phyloP scores from a whole-genome alignment of 805 yeast genomes.

The Wickerhamiella alocasiicola region DNA sequence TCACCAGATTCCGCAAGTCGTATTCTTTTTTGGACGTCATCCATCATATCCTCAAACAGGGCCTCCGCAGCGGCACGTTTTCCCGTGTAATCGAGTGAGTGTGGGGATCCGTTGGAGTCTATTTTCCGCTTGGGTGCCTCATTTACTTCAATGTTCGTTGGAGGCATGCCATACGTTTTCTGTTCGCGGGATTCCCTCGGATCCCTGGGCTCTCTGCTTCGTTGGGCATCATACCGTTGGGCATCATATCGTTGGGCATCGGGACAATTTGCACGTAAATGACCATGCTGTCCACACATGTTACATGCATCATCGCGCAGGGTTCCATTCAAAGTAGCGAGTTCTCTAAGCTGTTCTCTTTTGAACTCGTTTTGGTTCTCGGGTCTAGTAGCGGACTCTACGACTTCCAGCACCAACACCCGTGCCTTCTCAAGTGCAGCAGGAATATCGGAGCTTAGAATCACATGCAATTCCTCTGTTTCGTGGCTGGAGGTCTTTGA shows the following conservation, averaged over 20 bases:
- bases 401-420: constrained; percentile 56
- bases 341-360: constrained; percentile 77
- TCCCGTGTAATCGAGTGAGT: not conserved
- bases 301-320: constrained; percentile 67
- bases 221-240: too few relatives aligned
- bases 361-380: constrained; percentile 88
- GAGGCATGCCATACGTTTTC: not conserved
- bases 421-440: constrained; percentile 44
- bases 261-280: constrained; percentile 54
- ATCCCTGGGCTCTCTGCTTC: constrained; percentile 34
- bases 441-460: constrained; percentile 57
- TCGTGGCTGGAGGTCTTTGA: not conserved
- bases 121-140: constrained; percentile 78
- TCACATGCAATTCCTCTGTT: constrained; percentile 76
- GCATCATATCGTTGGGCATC: too few relatives aligned
- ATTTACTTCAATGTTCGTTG: constrained; percentile 50
- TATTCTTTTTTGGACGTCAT: constrained; percentile 26
- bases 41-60: constrained; percentile 42
- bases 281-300: constrained; percentile 55
- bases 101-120: constrained; percentile 65
- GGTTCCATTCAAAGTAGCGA: constrained; percentile 92
- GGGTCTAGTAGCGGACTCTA: constrained; percentile 77
- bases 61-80: constrained; percentile 29
- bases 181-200: constrained; percentile 34
- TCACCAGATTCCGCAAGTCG: not conserved